Conservation (phyloP, 2,329 filamentous ascomycete species). For the Periconia digitata region DNA sequence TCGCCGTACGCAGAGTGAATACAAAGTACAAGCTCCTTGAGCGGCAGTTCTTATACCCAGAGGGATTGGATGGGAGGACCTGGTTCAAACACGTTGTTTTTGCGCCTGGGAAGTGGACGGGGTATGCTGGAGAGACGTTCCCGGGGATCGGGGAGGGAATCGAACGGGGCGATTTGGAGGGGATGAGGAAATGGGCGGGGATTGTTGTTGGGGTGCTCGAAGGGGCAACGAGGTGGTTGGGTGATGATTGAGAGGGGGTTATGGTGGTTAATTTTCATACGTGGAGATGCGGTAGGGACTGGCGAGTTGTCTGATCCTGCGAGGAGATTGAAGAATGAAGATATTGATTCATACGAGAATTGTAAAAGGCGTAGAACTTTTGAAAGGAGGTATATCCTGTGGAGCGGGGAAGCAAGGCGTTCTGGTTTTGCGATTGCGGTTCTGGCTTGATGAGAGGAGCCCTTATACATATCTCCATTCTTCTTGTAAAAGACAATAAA, state of each 20-base stretch:
- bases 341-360: too few relatives aligned
- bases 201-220: conserved; percentile 43
- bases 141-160: conserved; percentile 66
- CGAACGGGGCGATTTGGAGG: conserved; percentile 49
- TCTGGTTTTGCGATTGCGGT: too few relatives aligned
- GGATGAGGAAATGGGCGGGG: conserved; percentile 45
- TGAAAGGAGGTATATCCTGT: too few relatives aligned
- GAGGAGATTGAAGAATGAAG: too few relatives aligned
- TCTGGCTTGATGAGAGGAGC: too few relatives aligned
- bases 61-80: conserved; percentile 73
- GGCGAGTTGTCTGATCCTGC: too few relatives aligned
- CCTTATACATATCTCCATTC: too few relatives aligned
- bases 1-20: conserved; percentile 69
- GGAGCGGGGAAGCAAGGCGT: too few relatives aligned
- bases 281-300: too few relatives aligned
- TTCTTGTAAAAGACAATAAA: too few relatives aligned
- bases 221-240: conserved; percentile 38
- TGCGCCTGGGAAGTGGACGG: conserved; percentile 87
- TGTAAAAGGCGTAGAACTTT: too few relatives aligned
- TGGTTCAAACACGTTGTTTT: conserved; percentile 98
- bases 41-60: conserved; percentile 72
- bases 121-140: conserved; percentile 75
- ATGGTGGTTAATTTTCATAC: too few relatives aligned
- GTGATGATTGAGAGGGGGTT: conserved; percentile 17
- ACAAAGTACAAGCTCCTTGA: conserved; percentile 83